A percentile compares a stretch with the other conserved stretches of the same genome.
Evolutionary conservation across 352 stramenopile species (phyloP).

Genomic region (Phytophthora hibernalis): DNA sequence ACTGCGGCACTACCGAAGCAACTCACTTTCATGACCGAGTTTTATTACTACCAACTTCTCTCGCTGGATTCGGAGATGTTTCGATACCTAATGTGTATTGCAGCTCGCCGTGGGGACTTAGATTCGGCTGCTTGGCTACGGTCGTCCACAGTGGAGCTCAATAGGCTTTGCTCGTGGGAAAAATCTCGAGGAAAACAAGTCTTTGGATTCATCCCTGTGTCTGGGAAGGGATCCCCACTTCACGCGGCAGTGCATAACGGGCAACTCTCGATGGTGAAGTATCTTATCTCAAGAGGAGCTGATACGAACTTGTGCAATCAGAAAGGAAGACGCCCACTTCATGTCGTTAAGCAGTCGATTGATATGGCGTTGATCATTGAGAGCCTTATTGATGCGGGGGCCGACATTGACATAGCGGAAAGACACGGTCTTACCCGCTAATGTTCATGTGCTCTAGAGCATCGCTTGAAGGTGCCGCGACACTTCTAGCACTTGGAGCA

Average conservation of each 20-base stretch:
- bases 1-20: constrained; percentile 77
- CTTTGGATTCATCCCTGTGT: constrained; percentile 70
- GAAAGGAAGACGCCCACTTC: constrained; percentile 67
- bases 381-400: constrained; percentile 58
- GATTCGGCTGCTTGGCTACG: constrained; percentile 72
- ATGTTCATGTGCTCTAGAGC: constrained; percentile 74
- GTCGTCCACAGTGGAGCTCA: constrained; percentile 62
- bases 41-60: constrained; percentile 87
- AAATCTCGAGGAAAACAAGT: constrained; percentile 73
- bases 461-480: constrained; percentile 75
- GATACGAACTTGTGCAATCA: constrained; percentile 69
- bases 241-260: constrained; percentile 71
- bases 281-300: constrained; percentile 57
- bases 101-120: constrained; percentile 70
- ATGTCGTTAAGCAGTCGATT: constrained; percentile 59
- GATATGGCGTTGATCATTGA: constrained; percentile 78
- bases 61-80: constrained; percentile 83
- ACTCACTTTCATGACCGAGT: constrained; percentile 84
- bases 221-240: constrained; percentile 60
- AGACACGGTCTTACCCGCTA: constrained; percentile 75
- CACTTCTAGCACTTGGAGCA: constrained; percentile 75
- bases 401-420: constrained; percentile 68
- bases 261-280: constrained; percentile 68
- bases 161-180: constrained; percentile 76
- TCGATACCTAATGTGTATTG: constrained; percentile 79